Base-by-base conservation (phyloP, 371 early-diverging fungal species). In the Rhizopus arrhizus region DNA sequence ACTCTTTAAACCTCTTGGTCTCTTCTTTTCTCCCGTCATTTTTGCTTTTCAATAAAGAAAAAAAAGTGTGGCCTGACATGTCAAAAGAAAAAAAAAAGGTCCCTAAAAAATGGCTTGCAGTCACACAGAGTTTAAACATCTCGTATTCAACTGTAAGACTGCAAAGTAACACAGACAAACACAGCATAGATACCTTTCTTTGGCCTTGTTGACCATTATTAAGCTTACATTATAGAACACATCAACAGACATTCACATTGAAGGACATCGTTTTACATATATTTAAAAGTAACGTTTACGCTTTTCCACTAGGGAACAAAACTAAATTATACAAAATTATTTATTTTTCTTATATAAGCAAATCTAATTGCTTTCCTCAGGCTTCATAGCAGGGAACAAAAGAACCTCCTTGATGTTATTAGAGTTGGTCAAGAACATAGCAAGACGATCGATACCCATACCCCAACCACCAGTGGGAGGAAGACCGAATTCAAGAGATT, bases 401-500 rank as follows among this genome's bases (percentile, higher is more conserved):
- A 65, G 62, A 53, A 70, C 55, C 50, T 70, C 77, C 22, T 22
- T 22, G 2, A 22, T 22, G 22, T 98, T 99, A 79, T 93, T 92
- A 53, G 98, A 96, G 82, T 98, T 89, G 16, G 99, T 98, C 83
- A 99, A 80, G 91, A 98, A 98, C 99, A 99, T 98, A 73, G 95
- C 85, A 49, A 99, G 81, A 66, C 99, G 93, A 81, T 99, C 99
- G 60, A 99, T 90, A 68, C 99, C 22, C 85, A 99, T 86, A 67
- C 99, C 99, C 93, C 94, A 96, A 61, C 97, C 97, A 74, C 91
- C 93, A 22, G 99, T 99, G 45, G 99, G 99, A 40, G 99, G 99
- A 64, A 99, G 84, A 56, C 99, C 99, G 73, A 95, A 99, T 84
- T 99, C 99, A 41, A 99, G 86, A 15, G 98, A 89, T 61, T 90